A percentile compares a stretch with the other conserved stretches of the same genome.
phyloP scores from a whole-genome alignment of 2,329 filamentous ascomycete genomes.

The Trichoderma harzianum region DNA sequence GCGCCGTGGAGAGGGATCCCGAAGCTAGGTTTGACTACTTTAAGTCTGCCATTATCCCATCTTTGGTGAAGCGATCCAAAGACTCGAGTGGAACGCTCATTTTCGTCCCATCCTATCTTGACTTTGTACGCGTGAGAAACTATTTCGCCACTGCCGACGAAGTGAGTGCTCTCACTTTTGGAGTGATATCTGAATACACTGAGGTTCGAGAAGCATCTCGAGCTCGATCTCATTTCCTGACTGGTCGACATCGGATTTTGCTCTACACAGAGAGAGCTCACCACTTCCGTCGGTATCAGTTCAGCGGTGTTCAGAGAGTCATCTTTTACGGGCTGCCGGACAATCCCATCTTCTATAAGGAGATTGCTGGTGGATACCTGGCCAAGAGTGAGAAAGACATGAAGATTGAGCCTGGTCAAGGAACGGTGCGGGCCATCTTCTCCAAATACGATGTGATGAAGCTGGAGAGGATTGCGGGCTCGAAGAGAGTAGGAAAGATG shows the following conservation, averaged over 20 bases:
- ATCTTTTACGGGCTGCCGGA: slow-evolving; percentile 89
- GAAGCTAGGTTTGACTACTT: slow-evolving; percentile 92
- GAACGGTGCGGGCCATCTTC: slow-evolving; percentile 64
- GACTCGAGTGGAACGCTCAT: slow-evolving; percentile 70
- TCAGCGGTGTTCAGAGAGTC: slow-evolving; percentile 78
- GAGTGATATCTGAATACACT: slow-evolving; percentile 85
- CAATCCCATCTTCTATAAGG: slow-evolving; percentile 77
- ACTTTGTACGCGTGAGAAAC: slow-evolving; percentile 91
- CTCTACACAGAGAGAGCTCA: slow-evolving; percentile 95
- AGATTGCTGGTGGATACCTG: slow-evolving; percentile 68
- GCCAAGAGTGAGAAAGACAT: slow-evolving; percentile 55
- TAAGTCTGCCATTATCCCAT: slow-evolving; percentile 73
- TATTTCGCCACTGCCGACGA: slow-evolving; percentile 72
- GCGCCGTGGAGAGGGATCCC: slow-evolving; percentile 70
- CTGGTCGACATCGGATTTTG: slow-evolving; percentile 75
- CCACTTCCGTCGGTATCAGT: slow-evolving; percentile 85
- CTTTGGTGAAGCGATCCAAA: slow-evolving; percentile 64
- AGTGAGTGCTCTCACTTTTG: slow-evolving; percentile 57
- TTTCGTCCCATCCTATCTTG: slow-evolving; percentile 89
- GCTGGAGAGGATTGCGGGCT: slow-evolving; percentile 84
- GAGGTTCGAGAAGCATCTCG: slow-evolving; percentile 74
- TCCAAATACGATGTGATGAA: slow-evolving; percentile 87
- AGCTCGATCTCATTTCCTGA: slow-evolving; percentile 82
- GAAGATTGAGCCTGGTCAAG: slow-evolving; percentile 55
- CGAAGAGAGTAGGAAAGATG: slow-evolving; percentile 77